A percentile compares a stretch with the other conserved stretches of the same genome.
These are phyloP conservation scores for Rhododendron henanense DNA, from an alignment of 148 eudicot genomes.

Conservation along the genomic window DNA sequence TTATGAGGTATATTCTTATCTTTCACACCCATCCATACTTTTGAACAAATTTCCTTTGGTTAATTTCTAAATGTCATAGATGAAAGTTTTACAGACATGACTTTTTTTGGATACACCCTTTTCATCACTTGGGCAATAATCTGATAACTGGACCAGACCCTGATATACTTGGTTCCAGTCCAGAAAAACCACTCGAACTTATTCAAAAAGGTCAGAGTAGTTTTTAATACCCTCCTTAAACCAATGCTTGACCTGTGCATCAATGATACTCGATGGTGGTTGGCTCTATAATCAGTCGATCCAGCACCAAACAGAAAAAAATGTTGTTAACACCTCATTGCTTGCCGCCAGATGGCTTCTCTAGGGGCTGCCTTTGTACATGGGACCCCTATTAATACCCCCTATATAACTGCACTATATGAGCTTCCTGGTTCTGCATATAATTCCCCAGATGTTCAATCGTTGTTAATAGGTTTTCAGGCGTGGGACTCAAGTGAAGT, in stretches of 20 bases:
- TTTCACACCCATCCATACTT: background rate
- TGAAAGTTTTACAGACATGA: background rate
- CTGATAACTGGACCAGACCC: background rate
- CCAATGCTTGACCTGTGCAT: background rate
- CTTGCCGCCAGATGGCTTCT: background rate
- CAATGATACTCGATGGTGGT: background rate
- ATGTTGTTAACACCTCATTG: background rate
- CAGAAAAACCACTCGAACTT: background rate
- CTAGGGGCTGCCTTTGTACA: background rate
- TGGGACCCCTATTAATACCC: background rate
- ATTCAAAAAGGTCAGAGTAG: background rate
- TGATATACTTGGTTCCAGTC: background rate
- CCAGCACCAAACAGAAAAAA: background rate
- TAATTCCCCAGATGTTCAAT: background rate
- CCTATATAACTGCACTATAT: background rate
- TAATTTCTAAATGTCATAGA: background rate
- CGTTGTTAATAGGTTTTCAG: background rate
- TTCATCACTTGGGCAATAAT: background rate
- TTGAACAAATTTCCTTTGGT: background rate
- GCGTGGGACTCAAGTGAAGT: background rate
- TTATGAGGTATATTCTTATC: conserved; percentile 54
- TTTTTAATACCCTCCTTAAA: background rate
- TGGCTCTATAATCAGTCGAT: background rate
- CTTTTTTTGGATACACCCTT: background rate
- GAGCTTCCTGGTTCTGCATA: background rate